Evolutionary conservation across 2,329 filamentous ascomycete species (phyloP).

Genomic region (Diaporthe capsici): DNA sequence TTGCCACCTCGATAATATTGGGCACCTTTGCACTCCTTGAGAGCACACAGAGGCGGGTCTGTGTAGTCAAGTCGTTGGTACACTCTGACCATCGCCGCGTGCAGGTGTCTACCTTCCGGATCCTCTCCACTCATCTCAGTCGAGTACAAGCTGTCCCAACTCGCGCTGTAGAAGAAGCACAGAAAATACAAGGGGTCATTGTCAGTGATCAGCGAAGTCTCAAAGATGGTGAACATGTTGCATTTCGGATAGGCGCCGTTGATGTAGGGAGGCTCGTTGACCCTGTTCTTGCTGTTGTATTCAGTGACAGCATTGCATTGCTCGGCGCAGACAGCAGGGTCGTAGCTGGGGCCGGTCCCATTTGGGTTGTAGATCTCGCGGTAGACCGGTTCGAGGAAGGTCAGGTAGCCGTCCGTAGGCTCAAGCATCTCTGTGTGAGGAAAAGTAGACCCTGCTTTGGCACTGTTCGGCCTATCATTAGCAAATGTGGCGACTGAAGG

Average conservation of each 20-base stretch:
- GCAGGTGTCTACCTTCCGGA: not conserved
- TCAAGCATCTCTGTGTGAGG: constrained; percentile 1
- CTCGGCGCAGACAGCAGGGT: constrained; percentile 24
- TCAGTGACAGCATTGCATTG: constrained; percentile 32
- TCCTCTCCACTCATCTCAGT: constrained; percentile 4
- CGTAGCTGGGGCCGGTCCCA: constrained; percentile 14
- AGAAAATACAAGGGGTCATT: constrained; percentile 20
- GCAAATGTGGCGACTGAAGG: too few relatives aligned
- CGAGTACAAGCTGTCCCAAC: constrained; percentile 37
- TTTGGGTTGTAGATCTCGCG: not conserved
- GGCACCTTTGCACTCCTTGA: constrained; percentile 18
- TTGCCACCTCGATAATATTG: constrained; percentile 35
- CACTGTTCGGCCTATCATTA: not conserved
- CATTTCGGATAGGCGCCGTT: constrained; percentile 37
- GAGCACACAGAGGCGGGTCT: constrained; percentile 31
- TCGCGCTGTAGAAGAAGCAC: constrained; percentile 28
- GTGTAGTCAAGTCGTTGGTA: constrained; percentile 34
- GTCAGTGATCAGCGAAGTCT: not conserved
- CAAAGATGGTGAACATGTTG: constrained; percentile 39
- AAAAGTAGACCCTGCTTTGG: not conserved
- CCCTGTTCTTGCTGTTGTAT: not conserved
- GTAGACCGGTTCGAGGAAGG: constrained; percentile 13
- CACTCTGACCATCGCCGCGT: constrained; percentile 25
- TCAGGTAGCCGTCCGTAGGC: constrained; percentile 30
- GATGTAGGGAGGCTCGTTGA: constrained; percentile 28